Evolutionary conservation across 345 rosid genomes (phyloP).

Genomic region (Fremontodendron californicum): DNA sequence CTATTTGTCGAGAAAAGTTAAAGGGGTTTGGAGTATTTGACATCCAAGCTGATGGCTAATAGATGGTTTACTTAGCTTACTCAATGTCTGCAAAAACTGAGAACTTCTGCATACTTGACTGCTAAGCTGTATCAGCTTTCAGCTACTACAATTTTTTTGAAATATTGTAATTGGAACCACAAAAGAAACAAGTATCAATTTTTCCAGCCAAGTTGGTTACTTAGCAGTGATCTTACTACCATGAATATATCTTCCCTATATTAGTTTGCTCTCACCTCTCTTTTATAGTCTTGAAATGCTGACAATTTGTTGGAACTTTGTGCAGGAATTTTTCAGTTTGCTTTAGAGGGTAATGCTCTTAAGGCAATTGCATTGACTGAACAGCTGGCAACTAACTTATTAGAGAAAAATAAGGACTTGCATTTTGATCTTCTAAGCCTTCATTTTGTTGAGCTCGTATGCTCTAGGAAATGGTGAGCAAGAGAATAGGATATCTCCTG

Average conservation of each 20-base stretch:
- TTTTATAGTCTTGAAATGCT: not conserved
- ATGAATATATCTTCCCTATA: not conserved
- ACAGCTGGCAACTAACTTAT: slow-evolving; percentile 60
- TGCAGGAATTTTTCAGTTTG: slow-evolving; percentile 59
- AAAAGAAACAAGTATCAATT: not conserved
- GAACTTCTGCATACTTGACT: not conserved
- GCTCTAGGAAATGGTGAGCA: slow-evolving; percentile 59
- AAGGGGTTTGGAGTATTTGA: slow-evolving; percentile 1
- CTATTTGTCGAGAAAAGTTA: not conserved
- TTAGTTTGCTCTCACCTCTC: not conserved
- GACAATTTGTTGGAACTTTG: slow-evolving; percentile 3
- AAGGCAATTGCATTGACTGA: slow-evolving; percentile 88
- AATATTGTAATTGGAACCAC: not conserved
- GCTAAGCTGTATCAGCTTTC: not conserved
- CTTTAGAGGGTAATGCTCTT: slow-evolving; percentile 68
- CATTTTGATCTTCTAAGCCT: slow-evolving; percentile 29
- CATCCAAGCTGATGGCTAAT: not conserved
- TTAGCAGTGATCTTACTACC: not conserved
- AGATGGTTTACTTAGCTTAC: not conserved
- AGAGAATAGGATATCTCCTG: not conserved
- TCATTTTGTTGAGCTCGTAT: slow-evolving; percentile 43
- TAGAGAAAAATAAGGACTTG: slow-evolving; percentile 15
- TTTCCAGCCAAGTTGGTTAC: not conserved
- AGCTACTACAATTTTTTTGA: not conserved
- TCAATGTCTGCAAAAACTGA: not conserved